Evolutionary conservation across 192 early-diverging fungal genomes (phyloP).

Genomic region (Rhizophagus clarus): DNA sequence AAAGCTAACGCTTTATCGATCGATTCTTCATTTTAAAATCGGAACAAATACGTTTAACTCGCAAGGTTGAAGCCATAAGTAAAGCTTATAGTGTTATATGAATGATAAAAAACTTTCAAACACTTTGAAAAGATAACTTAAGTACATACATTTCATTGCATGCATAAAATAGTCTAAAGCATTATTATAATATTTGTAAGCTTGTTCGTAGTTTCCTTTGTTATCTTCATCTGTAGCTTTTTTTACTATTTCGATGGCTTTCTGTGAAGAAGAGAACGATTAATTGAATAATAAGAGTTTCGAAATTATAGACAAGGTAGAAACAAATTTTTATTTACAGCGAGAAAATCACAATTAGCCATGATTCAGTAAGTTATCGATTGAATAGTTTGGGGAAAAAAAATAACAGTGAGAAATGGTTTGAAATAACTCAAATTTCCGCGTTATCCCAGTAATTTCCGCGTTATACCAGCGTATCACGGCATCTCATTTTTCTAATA

Average conservation of each 20-base stretch:
- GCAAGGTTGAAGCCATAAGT: neutral
- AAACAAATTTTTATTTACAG: neutral
- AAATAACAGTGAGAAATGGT: too few species aligned
- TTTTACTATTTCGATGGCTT: conserved; percentile 92
- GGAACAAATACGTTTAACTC: too few species aligned
- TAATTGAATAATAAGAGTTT: neutral
- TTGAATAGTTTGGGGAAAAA: too few species aligned
- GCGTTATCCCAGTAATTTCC: too few species aligned
- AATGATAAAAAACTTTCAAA: neutral
- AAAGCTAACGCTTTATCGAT: neutral
- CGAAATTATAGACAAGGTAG: neutral
- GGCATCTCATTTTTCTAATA: too few species aligned
- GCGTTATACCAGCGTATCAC: too few species aligned
- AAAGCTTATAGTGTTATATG: neutral
- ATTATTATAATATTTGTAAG: conserved; percentile 86
- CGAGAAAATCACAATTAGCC: conserved; percentile 28
- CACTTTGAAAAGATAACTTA: neutral
- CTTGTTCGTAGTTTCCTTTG: conserved; percentile 86
- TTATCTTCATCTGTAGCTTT: conserved; percentile 92
- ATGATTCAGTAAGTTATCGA: neutral
- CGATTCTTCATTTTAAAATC: neutral
- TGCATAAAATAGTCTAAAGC: conserved; percentile 93
- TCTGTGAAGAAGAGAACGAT: conserved; percentile 36
- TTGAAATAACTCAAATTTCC: too few species aligned
- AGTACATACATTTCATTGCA: conserved; percentile 86